A percentile compares a stretch with the other conserved stretches of the same genome.
phyloP scores from a whole-genome alignment of 208 protist species.

The Leishmania lainsoni region DNA sequence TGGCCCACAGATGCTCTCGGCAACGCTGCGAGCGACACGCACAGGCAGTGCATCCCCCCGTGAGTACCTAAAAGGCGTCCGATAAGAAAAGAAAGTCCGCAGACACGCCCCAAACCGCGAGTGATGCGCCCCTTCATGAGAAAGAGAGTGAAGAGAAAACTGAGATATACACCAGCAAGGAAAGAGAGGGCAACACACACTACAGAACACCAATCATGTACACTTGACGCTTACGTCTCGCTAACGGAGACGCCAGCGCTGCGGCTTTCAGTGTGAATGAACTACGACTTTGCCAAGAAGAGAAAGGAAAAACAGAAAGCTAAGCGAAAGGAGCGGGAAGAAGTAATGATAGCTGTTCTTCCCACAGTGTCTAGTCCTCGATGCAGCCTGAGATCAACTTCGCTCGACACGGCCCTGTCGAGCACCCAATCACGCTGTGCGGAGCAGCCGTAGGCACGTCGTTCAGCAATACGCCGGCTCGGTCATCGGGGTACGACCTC shows the following conservation, averaged over 20 bases:
- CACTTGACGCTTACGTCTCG: neutral
- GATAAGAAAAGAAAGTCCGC: neutral
- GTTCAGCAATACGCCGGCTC: neutral
- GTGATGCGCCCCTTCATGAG: neutral
- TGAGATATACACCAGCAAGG: neutral
- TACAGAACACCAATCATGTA: neutral
- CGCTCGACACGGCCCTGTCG: neutral
- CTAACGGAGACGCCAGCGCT: neutral
- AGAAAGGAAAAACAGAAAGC: neutral
- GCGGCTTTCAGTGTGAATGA: neutral
- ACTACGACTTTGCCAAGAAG: neutral
- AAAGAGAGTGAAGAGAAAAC: neutral
- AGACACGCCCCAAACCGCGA: neutral
- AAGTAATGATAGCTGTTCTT: neutral
- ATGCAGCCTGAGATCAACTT: neutral
- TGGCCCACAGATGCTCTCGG: neutral
- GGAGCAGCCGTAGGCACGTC: neutral
- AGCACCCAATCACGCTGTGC: neutral
- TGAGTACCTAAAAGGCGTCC: neutral
- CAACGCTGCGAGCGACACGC: neutral
- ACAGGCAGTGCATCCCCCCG: neutral
- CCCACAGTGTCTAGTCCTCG: neutral
- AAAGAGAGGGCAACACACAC: neutral
- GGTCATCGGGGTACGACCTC: neutral
- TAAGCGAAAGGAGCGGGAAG: neutral